phyloP scores from a whole-genome alignment of 805 yeast species.

The Kodamaea fukazawae region DNA sequence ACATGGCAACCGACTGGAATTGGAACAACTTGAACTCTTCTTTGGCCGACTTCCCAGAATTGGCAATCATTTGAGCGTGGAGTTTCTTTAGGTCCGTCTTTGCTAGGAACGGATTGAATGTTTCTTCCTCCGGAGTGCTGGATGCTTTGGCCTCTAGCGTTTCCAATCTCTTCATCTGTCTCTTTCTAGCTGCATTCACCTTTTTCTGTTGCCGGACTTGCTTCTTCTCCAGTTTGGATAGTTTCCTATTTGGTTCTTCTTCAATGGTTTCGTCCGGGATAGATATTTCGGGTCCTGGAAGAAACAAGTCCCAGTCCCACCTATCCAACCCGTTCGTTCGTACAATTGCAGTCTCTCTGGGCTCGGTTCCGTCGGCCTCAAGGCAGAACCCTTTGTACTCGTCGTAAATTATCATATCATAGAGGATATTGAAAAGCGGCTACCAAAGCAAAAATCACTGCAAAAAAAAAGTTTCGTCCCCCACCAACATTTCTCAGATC shows the following conservation, averaged over 20 bases:
- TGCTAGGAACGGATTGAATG: conserved; percentile 13
- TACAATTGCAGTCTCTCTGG: not conserved
- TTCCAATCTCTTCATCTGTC: conserved; percentile 14
- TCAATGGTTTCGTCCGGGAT: not conserved
- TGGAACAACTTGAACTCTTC: conserved; percentile 38
- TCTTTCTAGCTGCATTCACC: conserved; percentile 19
- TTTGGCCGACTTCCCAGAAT: conserved; percentile 11
- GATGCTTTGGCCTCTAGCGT: not conserved
- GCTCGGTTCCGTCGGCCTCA: not conserved
- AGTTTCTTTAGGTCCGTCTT: conserved; percentile 18
- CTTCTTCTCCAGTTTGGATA: conserved; percentile 11
- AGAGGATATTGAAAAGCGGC: too few relatives aligned
- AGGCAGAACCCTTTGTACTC: conserved; percentile 19
- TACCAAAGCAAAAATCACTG: too few relatives aligned
- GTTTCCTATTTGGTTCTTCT: conserved; percentile 4
- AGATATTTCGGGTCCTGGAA: not conserved
- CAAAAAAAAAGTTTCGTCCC: too few relatives aligned
- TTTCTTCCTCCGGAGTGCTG: not conserved
- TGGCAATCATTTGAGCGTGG: conserved; percentile 15
- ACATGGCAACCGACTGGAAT: conserved; percentile 56
- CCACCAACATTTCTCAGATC: not conserved
- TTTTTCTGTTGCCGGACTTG: conserved; percentile 13
- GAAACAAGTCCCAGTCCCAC: conserved; percentile 9
- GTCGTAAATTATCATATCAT: conserved; percentile 13
- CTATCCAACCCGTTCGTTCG: conserved; percentile 14